phyloP scores from a whole-genome alignment of 331 rosid species.

The Phaseolus coccineus region DNA sequence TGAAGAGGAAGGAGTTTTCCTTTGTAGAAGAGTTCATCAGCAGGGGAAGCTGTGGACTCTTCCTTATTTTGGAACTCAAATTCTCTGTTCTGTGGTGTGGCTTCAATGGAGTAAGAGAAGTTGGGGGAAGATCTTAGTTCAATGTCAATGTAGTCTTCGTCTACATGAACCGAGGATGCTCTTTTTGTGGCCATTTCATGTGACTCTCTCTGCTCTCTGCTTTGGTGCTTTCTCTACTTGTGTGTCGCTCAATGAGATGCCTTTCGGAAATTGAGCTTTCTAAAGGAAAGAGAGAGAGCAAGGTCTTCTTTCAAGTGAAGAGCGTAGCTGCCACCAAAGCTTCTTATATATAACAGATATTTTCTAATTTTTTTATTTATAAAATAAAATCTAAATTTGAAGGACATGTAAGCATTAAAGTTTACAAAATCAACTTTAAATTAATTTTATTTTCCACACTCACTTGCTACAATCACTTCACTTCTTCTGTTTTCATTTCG shows the following conservation, averaged over 20 bases:
- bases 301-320: constrained; percentile 40
- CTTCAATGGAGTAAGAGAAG: constrained; percentile 42
- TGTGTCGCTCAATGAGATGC: constrained; percentile 45
- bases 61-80: constrained; percentile 64
- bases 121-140: constrained; percentile 55
- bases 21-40: constrained; percentile 85
- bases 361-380: not conserved
- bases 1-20: constrained; percentile 84
- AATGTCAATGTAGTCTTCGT: constrained; percentile 74
- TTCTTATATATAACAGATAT: not conserved
- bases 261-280: constrained; percentile 60
- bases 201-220: not conserved
- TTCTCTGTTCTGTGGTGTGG: constrained; percentile 53
- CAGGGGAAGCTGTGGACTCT: constrained; percentile 67
- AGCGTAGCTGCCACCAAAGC: constrained; percentile 28
- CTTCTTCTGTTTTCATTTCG: no score
- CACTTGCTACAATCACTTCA: no score
- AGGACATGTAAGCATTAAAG: no score
- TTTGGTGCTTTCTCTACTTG: constrained; percentile 32
- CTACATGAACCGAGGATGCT: constrained; percentile 46
- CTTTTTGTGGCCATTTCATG: constrained; percentile 57
- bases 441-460: no score
- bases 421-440: no score
- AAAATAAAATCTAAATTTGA: not conserved
- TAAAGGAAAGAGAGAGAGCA: constrained; percentile 53